phyloP scores from a whole-genome alignment of 768 basidiomycete genomes.

The Suillus ampliporus region DNA sequence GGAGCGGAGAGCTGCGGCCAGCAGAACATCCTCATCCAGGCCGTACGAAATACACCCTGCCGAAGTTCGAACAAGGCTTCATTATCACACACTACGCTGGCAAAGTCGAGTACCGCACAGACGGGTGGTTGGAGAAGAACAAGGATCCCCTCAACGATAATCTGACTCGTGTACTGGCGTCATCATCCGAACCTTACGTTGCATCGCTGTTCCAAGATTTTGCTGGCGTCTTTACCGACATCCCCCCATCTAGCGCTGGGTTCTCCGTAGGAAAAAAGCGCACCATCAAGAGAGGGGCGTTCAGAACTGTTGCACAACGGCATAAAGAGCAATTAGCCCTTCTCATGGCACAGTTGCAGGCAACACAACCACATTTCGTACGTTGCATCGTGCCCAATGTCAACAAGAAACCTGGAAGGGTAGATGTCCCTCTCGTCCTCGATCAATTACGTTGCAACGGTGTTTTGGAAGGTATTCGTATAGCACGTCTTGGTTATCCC shows the following conservation, averaged over 20 bases:
- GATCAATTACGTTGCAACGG: conserved; percentile 98
- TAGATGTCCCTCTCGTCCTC: conserved; percentile 93
- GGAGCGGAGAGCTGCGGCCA: conserved; percentile 52
- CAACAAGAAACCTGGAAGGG: conserved; percentile 86
- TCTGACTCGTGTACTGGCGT: conserved; percentile 84
- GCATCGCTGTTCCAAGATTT: conserved; percentile 86
- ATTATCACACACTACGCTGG: conserved; percentile 96
- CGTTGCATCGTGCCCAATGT: conserved; percentile 97
- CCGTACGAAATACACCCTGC: conserved; percentile 81
- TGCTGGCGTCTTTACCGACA: conserved; percentile 47
- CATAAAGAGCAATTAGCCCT: conserved; percentile 95
- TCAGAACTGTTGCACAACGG: conserved; percentile 92
- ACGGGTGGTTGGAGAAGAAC: conserved; percentile 99
- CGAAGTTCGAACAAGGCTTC: conserved; percentile 93
- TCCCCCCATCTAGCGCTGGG: conserved; percentile 37
- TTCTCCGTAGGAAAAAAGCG: conserved; percentile 66
- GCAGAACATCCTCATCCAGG: conserved; percentile 69
- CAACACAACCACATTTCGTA: conserved; percentile 98
- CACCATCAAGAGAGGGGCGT: conserved; percentile 90
- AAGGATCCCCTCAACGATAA: conserved; percentile 98
- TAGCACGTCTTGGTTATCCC: conserved; percentile 95
- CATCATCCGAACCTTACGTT: conserved; percentile 83
- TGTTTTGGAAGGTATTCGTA: conserved; percentile 98
- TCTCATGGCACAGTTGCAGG: conserved; percentile 88
- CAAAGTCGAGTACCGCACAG: conserved; percentile 93